Conservation (phyloP, 495 filamentous ascomycete species). For the Daldinia bambusicola region DNA sequence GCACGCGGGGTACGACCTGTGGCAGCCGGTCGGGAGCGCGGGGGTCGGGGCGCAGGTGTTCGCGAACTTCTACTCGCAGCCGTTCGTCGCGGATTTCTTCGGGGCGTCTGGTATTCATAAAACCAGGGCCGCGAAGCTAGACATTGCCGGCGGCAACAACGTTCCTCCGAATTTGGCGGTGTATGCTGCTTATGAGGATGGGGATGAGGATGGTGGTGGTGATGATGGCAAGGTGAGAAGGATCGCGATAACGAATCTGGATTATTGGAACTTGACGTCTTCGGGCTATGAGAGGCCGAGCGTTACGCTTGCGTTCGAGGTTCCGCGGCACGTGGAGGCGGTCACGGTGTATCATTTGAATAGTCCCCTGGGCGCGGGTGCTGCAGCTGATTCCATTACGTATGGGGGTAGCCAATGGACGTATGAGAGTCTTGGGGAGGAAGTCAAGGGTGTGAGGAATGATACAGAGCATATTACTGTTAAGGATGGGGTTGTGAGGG, state of each 20-base stretch:
- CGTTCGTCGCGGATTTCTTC: conserved; percentile 48
- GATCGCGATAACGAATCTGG: conserved; percentile 42
- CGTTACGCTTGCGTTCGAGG: conserved; percentile 28
- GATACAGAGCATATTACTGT: conserved; percentile 39
- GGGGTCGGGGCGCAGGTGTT: conserved; percentile 43
- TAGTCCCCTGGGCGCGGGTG: conserved; percentile 42
- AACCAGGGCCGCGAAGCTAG: conserved; percentile 41
- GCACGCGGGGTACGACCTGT: conserved; percentile 47
- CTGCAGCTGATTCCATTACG: conserved; percentile 43
- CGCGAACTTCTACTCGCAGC: conserved; percentile 49
- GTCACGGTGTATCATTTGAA: conserved; percentile 43
- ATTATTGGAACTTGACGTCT: conserved; percentile 49
- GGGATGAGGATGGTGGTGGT: too few species aligned
- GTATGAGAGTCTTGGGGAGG: conserved; percentile 42
- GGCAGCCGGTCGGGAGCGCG: conserved; percentile 46
- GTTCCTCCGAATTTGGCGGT: conserved; percentile 34
- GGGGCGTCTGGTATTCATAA: conserved; percentile 32
- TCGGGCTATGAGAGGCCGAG: conserved; percentile 32
- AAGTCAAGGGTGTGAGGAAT: conserved; percentile 40
- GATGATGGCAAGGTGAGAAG: conserved; percentile 37
- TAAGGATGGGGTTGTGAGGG: conserved; percentile 26
- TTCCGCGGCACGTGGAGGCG: conserved; percentile 21
- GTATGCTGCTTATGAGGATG: conserved; percentile 46
- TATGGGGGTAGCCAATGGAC: conserved; percentile 50
- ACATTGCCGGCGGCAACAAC: conserved; percentile 8